Evolutionary conservation across 345 rosid genomes (phyloP).

Genomic region (Salix dunnii): DNA sequence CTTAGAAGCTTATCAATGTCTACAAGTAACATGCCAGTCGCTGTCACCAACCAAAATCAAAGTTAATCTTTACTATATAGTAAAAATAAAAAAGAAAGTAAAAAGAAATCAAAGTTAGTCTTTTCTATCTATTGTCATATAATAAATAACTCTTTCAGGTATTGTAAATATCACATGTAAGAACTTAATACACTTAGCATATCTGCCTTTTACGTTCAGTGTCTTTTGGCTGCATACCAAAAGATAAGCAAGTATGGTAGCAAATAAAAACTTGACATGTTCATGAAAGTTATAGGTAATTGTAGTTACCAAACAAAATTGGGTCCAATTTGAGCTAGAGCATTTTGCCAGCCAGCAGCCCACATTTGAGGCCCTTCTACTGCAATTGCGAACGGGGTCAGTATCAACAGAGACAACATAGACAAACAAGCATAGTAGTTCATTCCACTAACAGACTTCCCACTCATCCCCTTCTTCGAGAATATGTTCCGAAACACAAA

Average conservation of each 20-base stretch:
- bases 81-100: background rate
- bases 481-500: slow-evolving; percentile 89
- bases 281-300: background rate
- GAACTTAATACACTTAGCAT: background rate
- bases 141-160: no score
- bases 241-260: background rate
- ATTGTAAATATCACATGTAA: background rate
- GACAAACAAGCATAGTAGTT: slow-evolving; percentile 93
- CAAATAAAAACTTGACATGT: background rate
- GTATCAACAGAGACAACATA: slow-evolving; percentile 70
- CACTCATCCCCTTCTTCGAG: slow-evolving; percentile 96
- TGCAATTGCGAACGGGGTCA: slow-evolving; percentile 90
- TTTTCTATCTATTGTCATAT: no score
- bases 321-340: slow-evolving; percentile 73
- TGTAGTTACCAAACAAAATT: slow-evolving; percentile 70
- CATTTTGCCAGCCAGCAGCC: slow-evolving; percentile 86
- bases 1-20: background rate
- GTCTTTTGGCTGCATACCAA: background rate
- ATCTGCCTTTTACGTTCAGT: background rate
- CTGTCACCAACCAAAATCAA: background rate
- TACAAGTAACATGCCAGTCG: background rate
- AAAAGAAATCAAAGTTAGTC: no score
- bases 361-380: slow-evolving; percentile 93
- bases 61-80: background rate
- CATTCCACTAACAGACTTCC: slow-evolving; percentile 92